Base-by-base conservation (phyloP, 305 asterid species). In the Salvia sclarea region DNA sequence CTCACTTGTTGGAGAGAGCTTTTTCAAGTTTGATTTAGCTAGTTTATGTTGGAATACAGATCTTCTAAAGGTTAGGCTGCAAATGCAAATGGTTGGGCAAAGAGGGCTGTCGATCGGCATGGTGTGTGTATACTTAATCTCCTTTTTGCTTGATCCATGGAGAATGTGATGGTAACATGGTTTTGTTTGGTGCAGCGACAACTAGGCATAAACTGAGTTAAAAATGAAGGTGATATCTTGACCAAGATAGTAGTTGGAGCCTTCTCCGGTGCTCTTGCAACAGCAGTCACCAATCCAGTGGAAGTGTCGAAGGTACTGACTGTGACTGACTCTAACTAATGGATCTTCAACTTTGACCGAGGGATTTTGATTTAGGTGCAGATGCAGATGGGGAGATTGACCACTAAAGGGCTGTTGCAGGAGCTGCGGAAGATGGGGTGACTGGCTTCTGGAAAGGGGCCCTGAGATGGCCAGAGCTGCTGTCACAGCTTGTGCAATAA, bases 211-310 rank as follows among this genome's bases (percentile, higher is more conserved):
- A 90, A 82, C 63, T 71, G 86, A 52, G 89, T 86, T 13, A 81
- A 86, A 78, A 78, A 47, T 38, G 97, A 93, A 85, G 98, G 98
- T 87, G 90, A 88, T 82, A 83, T 90, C 88, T 85, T 88, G 84
- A 82, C 81, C 85, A 93, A 93, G 95, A 83, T 93, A 76, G 92
- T 88, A 50, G 91, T 96, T 75, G 98, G 98, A 78, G 96, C 95
- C 52, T 87, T 93, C 78, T 81, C 98, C 13, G 98, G 98, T 66
- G 92, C 96, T 71, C 25, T 88, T 74, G 92, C 98, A 62, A 88
- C 98, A 58, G 97, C 94, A 24, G 83, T 87, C 45, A 90, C 98
- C 58, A 93, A 93, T 78, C 97, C 98, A 5, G 72, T 81, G 61
- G 98, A 93, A 79, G 88, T 93, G 61, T 28, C 90, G 76, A 93